Percentiles rank a stretch among this genome's conserved stretches.
phyloP scores from a whole-genome alignment of 1,284 basidiomycete species.

The Pseudozyma hubeiensis region DNA sequence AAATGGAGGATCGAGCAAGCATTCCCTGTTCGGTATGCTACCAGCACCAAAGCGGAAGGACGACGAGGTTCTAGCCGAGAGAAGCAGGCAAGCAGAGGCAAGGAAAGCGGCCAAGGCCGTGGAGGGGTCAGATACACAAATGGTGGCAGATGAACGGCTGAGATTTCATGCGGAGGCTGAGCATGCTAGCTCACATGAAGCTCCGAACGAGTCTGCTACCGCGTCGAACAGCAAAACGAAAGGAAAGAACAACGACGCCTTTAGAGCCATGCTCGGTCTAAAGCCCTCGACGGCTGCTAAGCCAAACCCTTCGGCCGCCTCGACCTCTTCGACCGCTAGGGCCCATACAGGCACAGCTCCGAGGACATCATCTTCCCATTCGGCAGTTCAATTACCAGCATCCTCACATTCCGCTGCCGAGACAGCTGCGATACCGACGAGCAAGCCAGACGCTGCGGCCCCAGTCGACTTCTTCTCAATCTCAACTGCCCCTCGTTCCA shows the following conservation, averaged over 20 bases:
- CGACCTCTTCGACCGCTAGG: neutral
- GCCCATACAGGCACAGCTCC: neutral
- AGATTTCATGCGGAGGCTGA: constrained; percentile 4
- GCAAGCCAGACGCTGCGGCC: constrained; percentile 14
- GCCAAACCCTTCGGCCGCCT: constrained; percentile 6
- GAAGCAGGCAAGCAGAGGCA: constrained; percentile 32
- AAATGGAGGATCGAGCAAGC: constrained; percentile 8
- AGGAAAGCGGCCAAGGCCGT: constrained; percentile 31
- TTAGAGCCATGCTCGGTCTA: constrained; percentile 67
- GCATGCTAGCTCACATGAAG: neutral
- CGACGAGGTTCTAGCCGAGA: constrained; percentile 38
- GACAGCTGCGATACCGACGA: neutral
- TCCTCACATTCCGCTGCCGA: neutral
- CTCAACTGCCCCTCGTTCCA: constrained; percentile 1
- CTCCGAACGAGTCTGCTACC: neutral
- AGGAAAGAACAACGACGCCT: constrained; percentile 62
- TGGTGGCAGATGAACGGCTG: constrained; percentile 4
- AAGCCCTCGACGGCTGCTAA: constrained; percentile 34
- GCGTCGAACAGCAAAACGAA: constrained; percentile 12
- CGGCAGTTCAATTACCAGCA: neutral
- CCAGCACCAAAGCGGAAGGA: constrained; percentile 57
- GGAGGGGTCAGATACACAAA: constrained; percentile 12
- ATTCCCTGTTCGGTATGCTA: constrained; percentile 62
- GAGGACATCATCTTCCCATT: neutral
- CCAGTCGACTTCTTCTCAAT: constrained; percentile 50